Conservation (phyloP, 331 rosid species). For the Rhamnella rubrinervis region DNA sequence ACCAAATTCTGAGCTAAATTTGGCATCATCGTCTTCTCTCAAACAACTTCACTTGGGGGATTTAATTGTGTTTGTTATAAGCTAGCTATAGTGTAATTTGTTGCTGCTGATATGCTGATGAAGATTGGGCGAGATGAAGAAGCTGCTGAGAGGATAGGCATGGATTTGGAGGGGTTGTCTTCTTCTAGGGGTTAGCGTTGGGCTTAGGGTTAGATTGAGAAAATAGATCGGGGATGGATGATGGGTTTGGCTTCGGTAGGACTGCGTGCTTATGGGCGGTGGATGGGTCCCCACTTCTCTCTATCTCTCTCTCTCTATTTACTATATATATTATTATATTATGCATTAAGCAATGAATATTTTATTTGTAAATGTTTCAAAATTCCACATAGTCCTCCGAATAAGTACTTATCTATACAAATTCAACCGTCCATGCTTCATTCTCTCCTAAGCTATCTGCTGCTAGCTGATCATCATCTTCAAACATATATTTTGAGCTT, state of each 20-base stretch:
- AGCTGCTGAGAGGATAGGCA: constrained; percentile 9
- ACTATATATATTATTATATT: background rate
- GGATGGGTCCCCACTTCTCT: constrained; percentile 66
- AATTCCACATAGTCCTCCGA: constrained; percentile 11
- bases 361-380: background rate
- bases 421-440: too few relatives aligned
- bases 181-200: constrained; percentile 16
- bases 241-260: constrained; percentile 52
- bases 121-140: constrained; percentile 1
- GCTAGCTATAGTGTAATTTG: too few relatives aligned
- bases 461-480: background rate
- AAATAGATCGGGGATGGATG: constrained; percentile 31
- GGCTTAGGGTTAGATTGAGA: constrained; percentile 48
- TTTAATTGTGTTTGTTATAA: too few relatives aligned
- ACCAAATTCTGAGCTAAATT: too few relatives aligned
- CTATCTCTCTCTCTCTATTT: constrained; percentile 2
- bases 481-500: too few relatives aligned
- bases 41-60: too few relatives aligned
- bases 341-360: background rate
- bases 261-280: constrained; percentile 81
- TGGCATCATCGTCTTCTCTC: too few relatives aligned
- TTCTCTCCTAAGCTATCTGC: background rate
- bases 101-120: too few relatives aligned
- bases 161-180: background rate
- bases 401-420: background rate